phyloP scores from a whole-genome alignment of 2,329 filamentous ascomycete genomes.

The Aphanoascus verrucosus region DNA sequence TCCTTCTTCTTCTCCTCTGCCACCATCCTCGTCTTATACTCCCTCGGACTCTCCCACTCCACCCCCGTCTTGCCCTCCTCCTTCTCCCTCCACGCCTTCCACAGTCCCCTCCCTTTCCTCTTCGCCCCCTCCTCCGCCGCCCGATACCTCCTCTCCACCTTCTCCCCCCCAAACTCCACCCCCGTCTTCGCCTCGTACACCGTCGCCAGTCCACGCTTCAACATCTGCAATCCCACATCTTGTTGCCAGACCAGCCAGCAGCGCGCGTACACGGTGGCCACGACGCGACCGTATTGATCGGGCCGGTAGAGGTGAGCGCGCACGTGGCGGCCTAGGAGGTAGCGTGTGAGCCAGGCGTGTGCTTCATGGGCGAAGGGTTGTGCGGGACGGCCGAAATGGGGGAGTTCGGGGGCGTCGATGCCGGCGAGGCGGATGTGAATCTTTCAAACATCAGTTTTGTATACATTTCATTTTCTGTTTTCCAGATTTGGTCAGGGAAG shows the following conservation, averaged over 20 bases:
- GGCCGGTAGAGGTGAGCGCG: conserved; percentile 71
- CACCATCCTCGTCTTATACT: conserved; percentile 62
- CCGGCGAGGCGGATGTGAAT: conserved; percentile 84
- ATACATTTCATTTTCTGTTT: too few species aligned
- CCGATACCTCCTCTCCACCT: conserved; percentile 40
- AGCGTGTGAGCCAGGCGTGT: conserved; percentile 63
- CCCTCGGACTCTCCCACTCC: conserved; percentile 69
- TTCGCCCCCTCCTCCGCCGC: conserved; percentile 48
- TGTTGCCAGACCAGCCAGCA: conserved; percentile 46
- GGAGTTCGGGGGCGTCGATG: conserved; percentile 81
- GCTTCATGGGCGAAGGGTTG: conserved; percentile 80
- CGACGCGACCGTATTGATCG: conserved; percentile 87
- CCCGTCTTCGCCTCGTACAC: conserved; percentile 89
- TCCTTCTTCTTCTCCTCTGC: conserved; percentile 23
- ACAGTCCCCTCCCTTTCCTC: conserved; percentile 58
- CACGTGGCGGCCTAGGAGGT: conserved; percentile 62
- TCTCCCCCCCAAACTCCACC: conserved; percentile 70
- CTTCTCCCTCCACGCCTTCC: conserved; percentile 49
- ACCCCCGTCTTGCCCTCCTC: conserved; percentile 39
- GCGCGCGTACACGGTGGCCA: conserved; percentile 72
- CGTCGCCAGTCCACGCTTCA: conserved; percentile 72
- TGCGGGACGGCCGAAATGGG: conserved; percentile 80
- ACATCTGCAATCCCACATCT: conserved; percentile 84
- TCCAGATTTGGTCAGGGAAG: background rate
- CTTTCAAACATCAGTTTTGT: conserved; percentile 26